These are phyloP conservation scores for grape (Vitis vinifera) DNA, from an alignment of 164 flowering plant genomes.

Conservation along the genomic window DNA sequence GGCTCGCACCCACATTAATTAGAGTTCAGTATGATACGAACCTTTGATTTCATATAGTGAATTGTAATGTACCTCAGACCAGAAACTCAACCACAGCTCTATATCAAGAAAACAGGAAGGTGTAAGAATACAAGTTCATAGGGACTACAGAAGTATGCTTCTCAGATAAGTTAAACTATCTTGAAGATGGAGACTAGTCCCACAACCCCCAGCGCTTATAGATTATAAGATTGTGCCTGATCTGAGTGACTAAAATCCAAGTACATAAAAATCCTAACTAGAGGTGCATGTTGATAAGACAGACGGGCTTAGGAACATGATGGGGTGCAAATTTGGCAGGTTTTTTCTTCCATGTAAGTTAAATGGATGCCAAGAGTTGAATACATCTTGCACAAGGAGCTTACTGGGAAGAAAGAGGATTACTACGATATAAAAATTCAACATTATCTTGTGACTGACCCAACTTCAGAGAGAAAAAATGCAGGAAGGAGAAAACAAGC, in stretches of 20 bases:
- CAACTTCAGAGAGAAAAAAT: neutral
- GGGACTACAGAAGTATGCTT: neutral
- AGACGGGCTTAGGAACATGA: too few species aligned
- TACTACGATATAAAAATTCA: neutral
- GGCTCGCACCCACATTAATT: neutral
- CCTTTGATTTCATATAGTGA: constrained; percentile 78
- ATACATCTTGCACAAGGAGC: neutral
- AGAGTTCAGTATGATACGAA: constrained; percentile 22
- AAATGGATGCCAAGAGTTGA: neutral
- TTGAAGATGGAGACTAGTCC: neutral
- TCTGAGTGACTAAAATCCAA: neutral
- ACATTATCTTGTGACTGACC: neutral
- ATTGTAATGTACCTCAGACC: constrained; percentile 96
- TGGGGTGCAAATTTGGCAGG: too few species aligned
- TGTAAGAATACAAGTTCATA: neutral
- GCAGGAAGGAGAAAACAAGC: neutral
- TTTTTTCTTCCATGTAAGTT: too few species aligned
- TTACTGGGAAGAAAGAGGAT: neutral
- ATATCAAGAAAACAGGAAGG: constrained; percentile 23
- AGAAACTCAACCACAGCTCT: constrained; percentile 93
- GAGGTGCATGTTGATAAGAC: too few species aligned
- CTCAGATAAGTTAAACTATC: neutral
- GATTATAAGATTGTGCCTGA: neutral
- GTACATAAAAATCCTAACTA: neutral
- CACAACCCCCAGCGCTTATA: neutral